Evolutionary conservation across 2,329 filamentous ascomycete species (phyloP).

Genomic region (Elsinoe perseae): DNA sequence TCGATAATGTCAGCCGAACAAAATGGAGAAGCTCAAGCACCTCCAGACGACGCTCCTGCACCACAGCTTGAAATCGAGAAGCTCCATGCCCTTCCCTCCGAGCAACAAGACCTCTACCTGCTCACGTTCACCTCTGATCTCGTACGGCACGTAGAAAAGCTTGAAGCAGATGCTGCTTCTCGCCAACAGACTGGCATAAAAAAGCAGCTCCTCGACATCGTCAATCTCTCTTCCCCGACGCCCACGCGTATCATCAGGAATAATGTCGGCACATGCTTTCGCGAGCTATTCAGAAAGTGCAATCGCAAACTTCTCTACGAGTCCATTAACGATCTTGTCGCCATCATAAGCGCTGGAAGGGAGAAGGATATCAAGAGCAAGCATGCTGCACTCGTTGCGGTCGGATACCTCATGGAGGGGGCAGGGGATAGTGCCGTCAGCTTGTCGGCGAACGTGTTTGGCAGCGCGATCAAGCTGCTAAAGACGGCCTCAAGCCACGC

Average conservation of each 20-base stretch:
- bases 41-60: slow-evolving; percentile 20
- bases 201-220: slow-evolving; percentile 86
- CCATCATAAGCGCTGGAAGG: slow-evolving; percentile 65
- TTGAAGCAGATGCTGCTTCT: slow-evolving; percentile 72
- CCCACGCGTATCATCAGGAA: slow-evolving; percentile 85
- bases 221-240: slow-evolving; percentile 71
- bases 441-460: slow-evolving; percentile 66
- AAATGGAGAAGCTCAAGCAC: slow-evolving; percentile 9
- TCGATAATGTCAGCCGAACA: slow-evolving; percentile 8
- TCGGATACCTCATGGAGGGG: slow-evolving; percentile 84
- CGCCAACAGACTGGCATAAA: slow-evolving; percentile 87
- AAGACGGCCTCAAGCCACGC: slow-evolving; percentile 74
- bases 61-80: slow-evolving; percentile 76
- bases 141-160: slow-evolving; percentile 65
- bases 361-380: slow-evolving; percentile 72
- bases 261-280: slow-evolving; percentile 77
- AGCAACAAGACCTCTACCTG: slow-evolving; percentile 93
- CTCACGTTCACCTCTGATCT: slow-evolving; percentile 81
- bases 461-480: slow-evolving; percentile 65
- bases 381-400: slow-evolving; percentile 77
- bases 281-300: slow-evolving; percentile 72
- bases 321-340: slow-evolving; percentile 80
- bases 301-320: slow-evolving; percentile 91
- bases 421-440: slow-evolving; percentile 89
- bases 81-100: slow-evolving; percentile 78